These are phyloP conservation scores for Trichoderma aggressivum DNA, from an alignment of 2,329 filamentous ascomycete genomes.

Conservation along the genomic window DNA sequence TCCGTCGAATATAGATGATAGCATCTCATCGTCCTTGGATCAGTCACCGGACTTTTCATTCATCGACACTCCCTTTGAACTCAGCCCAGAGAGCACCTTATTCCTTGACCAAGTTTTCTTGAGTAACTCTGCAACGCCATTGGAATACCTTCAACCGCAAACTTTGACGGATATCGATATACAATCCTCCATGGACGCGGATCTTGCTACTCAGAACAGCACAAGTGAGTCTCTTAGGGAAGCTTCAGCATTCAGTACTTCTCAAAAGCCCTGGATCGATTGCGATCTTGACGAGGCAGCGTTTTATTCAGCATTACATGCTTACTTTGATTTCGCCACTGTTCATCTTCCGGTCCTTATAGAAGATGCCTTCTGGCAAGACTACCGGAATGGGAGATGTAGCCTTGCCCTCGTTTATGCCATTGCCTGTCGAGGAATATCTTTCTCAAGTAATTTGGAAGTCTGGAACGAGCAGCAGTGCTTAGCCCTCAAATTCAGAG, in stretches of 20 bases:
- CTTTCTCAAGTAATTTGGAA: not conserved
- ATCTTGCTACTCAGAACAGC: not conserved
- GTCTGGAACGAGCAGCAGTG: not conserved
- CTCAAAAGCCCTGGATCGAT: not conserved
- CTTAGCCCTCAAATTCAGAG: not conserved
- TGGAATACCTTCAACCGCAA: not conserved
- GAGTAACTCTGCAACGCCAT: not conserved
- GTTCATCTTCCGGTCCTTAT: slow-evolving; percentile 1
- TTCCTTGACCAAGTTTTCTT: slow-evolving; percentile 9
- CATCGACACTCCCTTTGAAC: not conserved
- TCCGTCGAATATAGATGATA: not conserved
- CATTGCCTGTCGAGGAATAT: not conserved
- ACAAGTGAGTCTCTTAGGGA: not conserved
- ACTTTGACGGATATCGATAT: not conserved
- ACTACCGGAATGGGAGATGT: not conserved
- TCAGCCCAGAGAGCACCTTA: slow-evolving; percentile 1
- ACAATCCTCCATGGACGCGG: not conserved
- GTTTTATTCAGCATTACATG: not conserved
- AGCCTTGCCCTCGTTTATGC: slow-evolving; percentile 1
- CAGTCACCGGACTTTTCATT: not conserved
- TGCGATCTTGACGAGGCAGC: not conserved
- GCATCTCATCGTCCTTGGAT: not conserved
- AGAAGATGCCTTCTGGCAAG: slow-evolving; percentile 6
- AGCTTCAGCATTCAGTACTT: not conserved
- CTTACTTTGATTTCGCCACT: not conserved